These are phyloP conservation scores for Yamadazyma sp. DNA, from an alignment of 805 yeast species.

Conservation along the genomic window DNA sequence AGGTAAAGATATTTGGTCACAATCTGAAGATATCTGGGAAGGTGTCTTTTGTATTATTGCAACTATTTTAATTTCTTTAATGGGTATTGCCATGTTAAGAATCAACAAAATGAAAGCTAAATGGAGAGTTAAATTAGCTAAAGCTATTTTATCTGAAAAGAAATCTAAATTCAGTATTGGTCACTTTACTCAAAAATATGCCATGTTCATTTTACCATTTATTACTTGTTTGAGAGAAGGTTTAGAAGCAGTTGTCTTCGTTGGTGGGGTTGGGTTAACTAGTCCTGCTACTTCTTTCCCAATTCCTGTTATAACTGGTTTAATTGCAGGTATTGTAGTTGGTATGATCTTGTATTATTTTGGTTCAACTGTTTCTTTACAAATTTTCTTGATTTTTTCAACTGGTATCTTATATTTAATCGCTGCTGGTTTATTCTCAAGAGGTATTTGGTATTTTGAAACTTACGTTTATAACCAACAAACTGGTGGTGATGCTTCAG, in stretches of 20 bases:
- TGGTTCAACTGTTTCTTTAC: slow-evolving; percentile 81
- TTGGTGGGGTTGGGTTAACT: slow-evolving; percentile 42
- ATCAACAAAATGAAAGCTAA: slow-evolving; percentile 94
- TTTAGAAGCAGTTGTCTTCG: slow-evolving; percentile 50
- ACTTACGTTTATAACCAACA: slow-evolving; percentile 55
- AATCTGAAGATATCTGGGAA: slow-evolving; percentile 94
- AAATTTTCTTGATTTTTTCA: slow-evolving; percentile 79
- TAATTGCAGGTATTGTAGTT: slow-evolving; percentile 69
- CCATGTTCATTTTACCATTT: slow-evolving; percentile 87
- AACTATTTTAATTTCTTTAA: slow-evolving; percentile 77
- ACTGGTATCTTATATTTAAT: slow-evolving; percentile 87
- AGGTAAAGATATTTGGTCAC: slow-evolving; percentile 79
- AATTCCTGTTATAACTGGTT: slow-evolving; percentile 85
- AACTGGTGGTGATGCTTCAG: slow-evolving; percentile 95
- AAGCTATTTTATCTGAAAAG: slow-evolving; percentile 66
- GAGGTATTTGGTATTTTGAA: slow-evolving; percentile 91
- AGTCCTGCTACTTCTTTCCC: slow-evolving; percentile 66
- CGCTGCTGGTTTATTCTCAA: slow-evolving; percentile 88
- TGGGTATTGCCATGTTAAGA: slow-evolving; percentile 97
- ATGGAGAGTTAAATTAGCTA: slow-evolving; percentile 94
- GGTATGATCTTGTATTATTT: slow-evolving; percentile 76
- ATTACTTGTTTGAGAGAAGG: slow-evolving; percentile 95
- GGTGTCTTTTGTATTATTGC: slow-evolving; percentile 93
- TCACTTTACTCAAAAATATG: slow-evolving; percentile 56
- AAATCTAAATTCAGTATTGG: slow-evolving; percentile 43